phyloP scores from a whole-genome alignment of 1,284 basidiomycete species.

The Golubevia pallescens region DNA sequence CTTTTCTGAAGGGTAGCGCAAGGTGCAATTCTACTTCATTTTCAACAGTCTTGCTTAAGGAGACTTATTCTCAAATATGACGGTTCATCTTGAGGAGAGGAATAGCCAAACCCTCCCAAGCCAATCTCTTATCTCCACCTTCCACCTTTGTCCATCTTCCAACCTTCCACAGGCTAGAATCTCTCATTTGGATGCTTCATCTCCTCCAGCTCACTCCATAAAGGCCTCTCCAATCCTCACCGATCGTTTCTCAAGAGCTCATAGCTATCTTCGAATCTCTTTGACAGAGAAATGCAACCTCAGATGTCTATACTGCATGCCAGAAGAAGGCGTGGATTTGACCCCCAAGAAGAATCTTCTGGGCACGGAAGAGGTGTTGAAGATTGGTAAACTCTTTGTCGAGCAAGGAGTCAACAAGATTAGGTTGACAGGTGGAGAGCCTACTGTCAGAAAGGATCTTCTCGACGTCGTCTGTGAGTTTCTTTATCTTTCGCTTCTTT shows the following conservation, averaged over 20 bases:
- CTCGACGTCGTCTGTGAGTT: conserved; percentile 74
- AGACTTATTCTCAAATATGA: too few species aligned
- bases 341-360: conserved; percentile 76
- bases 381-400: conserved; percentile 78
- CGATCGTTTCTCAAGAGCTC: conserved; percentile 62
- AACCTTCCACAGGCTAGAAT: background rate
- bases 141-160: background rate
- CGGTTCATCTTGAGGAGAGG: too few species aligned
- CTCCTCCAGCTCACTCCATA: background rate
- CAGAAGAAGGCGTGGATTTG: conserved; percentile 77
- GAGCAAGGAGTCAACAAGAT: conserved; percentile 81
- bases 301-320: conserved; percentile 91
- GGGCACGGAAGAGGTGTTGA: conserved; percentile 76
- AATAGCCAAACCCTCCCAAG: too few species aligned
- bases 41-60: too few species aligned
- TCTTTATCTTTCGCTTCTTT: background rate
- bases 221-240: conserved; percentile 18
- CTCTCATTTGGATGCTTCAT: background rate
- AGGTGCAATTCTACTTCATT: too few species aligned
- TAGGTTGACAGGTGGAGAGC: conserved; percentile 84
- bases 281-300: conserved; percentile 86
- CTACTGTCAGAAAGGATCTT: conserved; percentile 81
- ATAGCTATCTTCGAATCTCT: conserved; percentile 84
- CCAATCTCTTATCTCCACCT: too few species aligned
- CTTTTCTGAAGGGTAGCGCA: too few species aligned